These are phyloP conservation scores for Pinus tabuliformis DNA, from an alignment of 75 land plant species.

Conservation along the genomic window DNA sequence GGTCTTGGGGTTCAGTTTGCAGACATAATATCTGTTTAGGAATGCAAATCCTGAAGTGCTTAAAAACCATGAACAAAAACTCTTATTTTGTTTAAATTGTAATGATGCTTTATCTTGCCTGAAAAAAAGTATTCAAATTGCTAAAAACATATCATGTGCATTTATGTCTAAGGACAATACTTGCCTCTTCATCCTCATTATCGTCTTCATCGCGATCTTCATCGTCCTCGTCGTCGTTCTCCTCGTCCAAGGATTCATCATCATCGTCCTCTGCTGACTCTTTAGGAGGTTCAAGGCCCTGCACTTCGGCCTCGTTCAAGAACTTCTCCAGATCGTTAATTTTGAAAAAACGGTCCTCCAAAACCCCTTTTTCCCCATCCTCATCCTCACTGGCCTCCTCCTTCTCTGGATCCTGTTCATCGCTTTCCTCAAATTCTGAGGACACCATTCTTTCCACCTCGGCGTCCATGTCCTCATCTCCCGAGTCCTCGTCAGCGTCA, in stretches of 20 bases:
- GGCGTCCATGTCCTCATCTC: slow-evolving; percentile 7
- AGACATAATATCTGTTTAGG: too few relatives aligned
- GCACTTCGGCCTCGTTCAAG: slow-evolving; percentile 67
- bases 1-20: too few relatives aligned
- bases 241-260: slow-evolving; percentile 25
- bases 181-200: slow-evolving; percentile 5
- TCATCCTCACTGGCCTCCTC: slow-evolving; percentile 25
- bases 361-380: slow-evolving; percentile 19
- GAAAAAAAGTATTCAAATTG: background rate
- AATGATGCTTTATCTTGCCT: too few relatives aligned
- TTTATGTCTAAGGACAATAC: background rate
- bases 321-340: slow-evolving; percentile 74
- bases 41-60: too few relatives aligned
- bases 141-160: background rate
- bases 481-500: background rate
- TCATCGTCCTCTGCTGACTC: slow-evolving; percentile 23
- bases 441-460: slow-evolving; percentile 5
- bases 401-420: slow-evolving; percentile 36
- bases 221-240: slow-evolving; percentile 24
- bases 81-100: too few relatives aligned
- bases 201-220: slow-evolving; percentile 15
- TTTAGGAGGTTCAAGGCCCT: slow-evolving; percentile 37
- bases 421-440: slow-evolving; percentile 13
- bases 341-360: slow-evolving; percentile 77
- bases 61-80: too few relatives aligned